Evolutionary conservation across 2,329 filamentous ascomycete genomes (phyloP), one percentile per base, ranked within the genome.

Genomic region (Talaromyces pinophilus): DNA sequence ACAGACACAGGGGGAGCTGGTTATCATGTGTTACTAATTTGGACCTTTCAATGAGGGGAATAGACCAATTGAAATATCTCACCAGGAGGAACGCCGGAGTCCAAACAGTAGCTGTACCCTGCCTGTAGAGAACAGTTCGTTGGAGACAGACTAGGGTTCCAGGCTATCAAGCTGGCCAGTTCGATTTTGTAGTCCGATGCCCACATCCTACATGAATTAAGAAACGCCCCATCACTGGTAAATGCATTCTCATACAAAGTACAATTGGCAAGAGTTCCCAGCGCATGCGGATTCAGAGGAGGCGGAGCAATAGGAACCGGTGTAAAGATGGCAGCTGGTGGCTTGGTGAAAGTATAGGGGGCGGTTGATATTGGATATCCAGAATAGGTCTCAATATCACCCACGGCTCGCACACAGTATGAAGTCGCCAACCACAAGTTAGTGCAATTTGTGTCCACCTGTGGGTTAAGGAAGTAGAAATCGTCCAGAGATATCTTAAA

Each of bases 381-480:
- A 35, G 52, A 55, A 22, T 59, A 59, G 28, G 33, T 59, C 33
- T 59, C 3, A 40, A 40, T 40, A 22, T 59, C 30, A 7, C 54
- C 54, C 6, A 40, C 54, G 19, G 33, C 33, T 50, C 46, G 22
- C n/a, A 59, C 33, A 25, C 54, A 59, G 6, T 40, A 40, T 15
- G 33, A 59, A 59, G 54, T 22, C 3, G 2, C 4, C 1, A 59
- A n/a, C n/a, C 33, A 40, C 54, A 59, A 5, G 25, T 67, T 68
- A n/a, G 59, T 68, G 59, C 66, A 66, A 19, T 66, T 66, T 4
- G 2, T 30, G 19, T 63, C 25, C 40, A 68, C 38, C 13, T 66
- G 48, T 19, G 66, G 63, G 25, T 66, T 67, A 19, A 63, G 63
- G 42, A 65, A 62, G 48, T 67, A 59, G 33, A 67, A 67, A 35